Conservation (phyloP, 768 basidiomycete genomes). For the Lactarius indigo region DNA sequence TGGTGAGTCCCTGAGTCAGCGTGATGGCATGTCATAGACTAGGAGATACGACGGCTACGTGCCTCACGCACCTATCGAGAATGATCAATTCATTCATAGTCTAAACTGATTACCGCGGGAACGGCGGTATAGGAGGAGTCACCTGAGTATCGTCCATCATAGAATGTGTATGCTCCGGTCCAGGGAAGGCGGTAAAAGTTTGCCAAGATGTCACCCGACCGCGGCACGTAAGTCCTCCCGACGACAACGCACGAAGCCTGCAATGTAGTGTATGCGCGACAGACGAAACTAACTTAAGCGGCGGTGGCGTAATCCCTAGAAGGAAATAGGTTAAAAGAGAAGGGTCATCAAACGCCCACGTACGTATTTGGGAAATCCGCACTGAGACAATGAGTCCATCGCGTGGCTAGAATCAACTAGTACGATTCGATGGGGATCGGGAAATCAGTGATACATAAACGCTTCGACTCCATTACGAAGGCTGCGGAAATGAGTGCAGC, state of each 20-base stretch:
- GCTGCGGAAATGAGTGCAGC: not conserved
- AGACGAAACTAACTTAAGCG: not conserved
- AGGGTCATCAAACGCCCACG: not conserved
- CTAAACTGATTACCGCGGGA: conserved; percentile 5
- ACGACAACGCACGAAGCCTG: not conserved
- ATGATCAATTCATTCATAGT: not conserved
- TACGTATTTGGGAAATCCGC: not conserved
- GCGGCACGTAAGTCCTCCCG: not conserved
- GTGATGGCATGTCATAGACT: conserved; percentile 1
- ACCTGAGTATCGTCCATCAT: not conserved
- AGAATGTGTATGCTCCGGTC: not conserved
- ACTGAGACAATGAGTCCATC: conserved; percentile 8
- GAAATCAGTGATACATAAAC: not conserved
- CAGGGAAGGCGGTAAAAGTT: not conserved
- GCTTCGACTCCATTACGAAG: not conserved
- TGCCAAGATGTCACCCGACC: not conserved
- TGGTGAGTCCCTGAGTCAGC: not conserved
- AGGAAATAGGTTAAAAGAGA: not conserved
- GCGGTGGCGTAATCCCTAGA: not conserved
- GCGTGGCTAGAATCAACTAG: not conserved
- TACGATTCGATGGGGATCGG: not conserved
- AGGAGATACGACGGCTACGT: conserved; percentile 2
- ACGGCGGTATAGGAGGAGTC: not conserved
- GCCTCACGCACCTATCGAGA: not conserved
- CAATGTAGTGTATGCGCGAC: not conserved